Conservation (phyloP, 2,329 filamentous ascomycete genomes). For the Aspergillus pseudotamarii region DNA sequence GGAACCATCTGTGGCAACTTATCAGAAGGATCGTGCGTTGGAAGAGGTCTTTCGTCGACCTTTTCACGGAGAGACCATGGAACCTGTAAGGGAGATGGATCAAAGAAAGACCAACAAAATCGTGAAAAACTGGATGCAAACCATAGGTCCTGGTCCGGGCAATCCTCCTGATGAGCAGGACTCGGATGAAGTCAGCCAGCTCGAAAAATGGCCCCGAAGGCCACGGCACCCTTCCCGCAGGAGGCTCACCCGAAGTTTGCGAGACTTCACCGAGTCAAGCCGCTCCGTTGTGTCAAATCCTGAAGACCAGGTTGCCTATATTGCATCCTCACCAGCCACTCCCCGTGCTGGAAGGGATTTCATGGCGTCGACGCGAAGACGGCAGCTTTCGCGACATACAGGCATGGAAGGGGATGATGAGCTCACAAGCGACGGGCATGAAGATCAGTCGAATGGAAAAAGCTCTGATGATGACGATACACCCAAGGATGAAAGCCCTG, state of each 20-base stretch:
- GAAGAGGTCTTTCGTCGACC: constrained; percentile 86
- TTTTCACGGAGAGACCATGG: constrained; percentile 64
- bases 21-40: constrained; percentile 83
- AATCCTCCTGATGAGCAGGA: constrained; percentile 65
- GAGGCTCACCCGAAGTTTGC: constrained; percentile 30
- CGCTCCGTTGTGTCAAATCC: constrained; percentile 62
- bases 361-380: constrained; percentile 36
- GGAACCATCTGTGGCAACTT: constrained; percentile 85
- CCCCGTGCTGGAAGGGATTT: constrained; percentile 36
- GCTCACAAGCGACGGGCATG: constrained; percentile 78
- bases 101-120: constrained; percentile 77
- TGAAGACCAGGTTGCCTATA: constrained; percentile 47
- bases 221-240: constrained; percentile 51
- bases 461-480: constrained; percentile 20
- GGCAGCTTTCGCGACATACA: constrained; percentile 62
- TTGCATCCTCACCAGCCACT: constrained; percentile 37
- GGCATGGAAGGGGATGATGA: constrained; percentile 91
- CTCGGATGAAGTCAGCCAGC: constrained; percentile 58
- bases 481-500: constrained; percentile 19
- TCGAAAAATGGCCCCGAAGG: constrained; percentile 58
- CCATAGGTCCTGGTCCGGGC: constrained; percentile 57
- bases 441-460: constrained; percentile 41
- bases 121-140: constrained; percentile 89
- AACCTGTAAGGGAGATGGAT: constrained; percentile 59
- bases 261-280: constrained; percentile 54